Base-by-base conservation (phyloP, 176 grass and related monocot species). In the Avena eriantha region DNA sequence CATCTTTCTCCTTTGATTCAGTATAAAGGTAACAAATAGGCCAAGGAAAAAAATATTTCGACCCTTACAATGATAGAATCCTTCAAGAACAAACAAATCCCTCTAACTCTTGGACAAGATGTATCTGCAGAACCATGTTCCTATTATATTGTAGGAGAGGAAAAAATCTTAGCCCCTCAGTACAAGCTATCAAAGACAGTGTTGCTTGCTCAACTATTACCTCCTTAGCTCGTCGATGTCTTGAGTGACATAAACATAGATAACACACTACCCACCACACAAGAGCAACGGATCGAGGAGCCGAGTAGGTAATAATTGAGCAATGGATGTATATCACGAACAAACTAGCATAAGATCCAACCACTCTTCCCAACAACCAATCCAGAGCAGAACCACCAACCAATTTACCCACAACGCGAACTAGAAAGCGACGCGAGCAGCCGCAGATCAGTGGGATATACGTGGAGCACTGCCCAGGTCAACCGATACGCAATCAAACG, bases 341-440 rank as follows among this genome's bases (percentile, higher is more conserved):
- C 22, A 15, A 84, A 79, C 69, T 39, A 63, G 33, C 55, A 45
- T 34, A 51, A 84, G 41, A 76, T 77, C 45, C 46, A 77, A 35
- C 83, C 21, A 77, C 73, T 66, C 73, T 68, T 85, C 73, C 43
- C 59, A 85, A 77, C 73, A 77, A 85, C 83, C 73, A 64, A 29
- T 77, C 72, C 8, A 77, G 29, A 65, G 56, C 19, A n/a, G 46
- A 65, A 85, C 13, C 46, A 85, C 83, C 71, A 51, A 85, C 73
- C 46, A 68, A 43, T 68, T 69, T 12, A 68, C 14, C 19, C 7
- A 51, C 21, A 18, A 53, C 4, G 1, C 2, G 7, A 75, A 53
- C 51, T 36, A 39, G 57, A 19, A 84, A 64, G 33, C 19, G 29
- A 46, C 24, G n/a, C 11, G n/a, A 10, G 24, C 57, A 65, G 17